Conservation (phyloP, 2,329 filamentous ascomycete species). For the Colletotrichum cuscutae region DNA sequence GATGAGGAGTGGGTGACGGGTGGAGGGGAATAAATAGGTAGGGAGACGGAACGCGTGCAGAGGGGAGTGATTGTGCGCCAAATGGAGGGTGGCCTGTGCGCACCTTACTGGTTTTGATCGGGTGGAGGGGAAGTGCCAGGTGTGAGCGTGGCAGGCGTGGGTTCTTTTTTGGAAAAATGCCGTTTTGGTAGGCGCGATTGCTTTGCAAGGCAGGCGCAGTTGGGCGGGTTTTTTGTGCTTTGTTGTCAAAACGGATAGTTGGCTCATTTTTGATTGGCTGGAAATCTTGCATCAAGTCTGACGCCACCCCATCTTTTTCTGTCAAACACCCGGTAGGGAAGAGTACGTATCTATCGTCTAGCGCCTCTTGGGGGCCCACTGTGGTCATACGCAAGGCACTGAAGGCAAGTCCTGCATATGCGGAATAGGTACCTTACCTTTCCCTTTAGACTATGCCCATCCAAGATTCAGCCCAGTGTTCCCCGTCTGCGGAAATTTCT, state of each 20-base stretch:
- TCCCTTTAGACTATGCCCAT: neutral
- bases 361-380: neutral
- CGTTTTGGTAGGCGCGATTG: conserved; percentile 28
- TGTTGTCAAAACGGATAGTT: conserved; percentile 11
- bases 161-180: conserved; percentile 15
- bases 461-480: conserved; percentile 7
- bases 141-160: neutral
- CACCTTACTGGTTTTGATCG: neutral
- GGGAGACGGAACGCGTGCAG: conserved; percentile 44
- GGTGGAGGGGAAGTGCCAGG: neutral
- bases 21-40: conserved; percentile 42
- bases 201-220: conserved; percentile 11
- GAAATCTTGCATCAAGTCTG: conserved; percentile 26
- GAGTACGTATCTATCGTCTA: conserved; percentile 8
- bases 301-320: conserved; percentile 32
- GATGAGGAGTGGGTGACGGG: conserved; percentile 37
- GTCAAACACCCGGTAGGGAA: conserved; percentile 3
- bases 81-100: conserved; percentile 33
- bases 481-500: neutral
- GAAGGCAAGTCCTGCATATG: neutral
- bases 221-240: conserved; percentile 19
- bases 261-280: conserved; percentile 37
- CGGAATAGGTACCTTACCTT: neutral
- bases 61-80: conserved; percentile 40
- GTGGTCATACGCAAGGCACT: neutral